Base-by-base conservation (phyloP, 257 asterid genomes). In the Verbena officinalis region DNA sequence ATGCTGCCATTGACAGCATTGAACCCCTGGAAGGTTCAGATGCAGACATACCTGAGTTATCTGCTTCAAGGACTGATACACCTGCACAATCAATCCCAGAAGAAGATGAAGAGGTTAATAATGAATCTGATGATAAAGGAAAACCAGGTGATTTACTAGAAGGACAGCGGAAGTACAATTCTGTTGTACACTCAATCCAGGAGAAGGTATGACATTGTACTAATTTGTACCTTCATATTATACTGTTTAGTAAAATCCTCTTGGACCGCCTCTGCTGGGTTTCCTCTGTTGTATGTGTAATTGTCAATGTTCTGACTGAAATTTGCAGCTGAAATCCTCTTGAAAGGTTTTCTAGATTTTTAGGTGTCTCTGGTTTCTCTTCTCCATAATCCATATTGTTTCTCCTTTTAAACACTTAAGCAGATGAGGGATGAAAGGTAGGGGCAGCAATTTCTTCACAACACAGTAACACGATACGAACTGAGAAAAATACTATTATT, bases 131-230 rank as follows among this genome's bases (percentile, higher is more conserved):
- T 65, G 81, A 52, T 52, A 80, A 80, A 68, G 83, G 31, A 44
- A 90, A 88, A 85, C 59, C 87, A 12, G 92, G 88, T 59, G 99
- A 94, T 82, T 85, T 90, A 60, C 88, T 94, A 63, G 96, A 90
- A 90, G 99, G 99, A 68, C 97, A 94, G 74, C 79, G 97, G 67
- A 91, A 88, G 79, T 94, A 90, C 78, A 86, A 94, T 68, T 90
- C 97, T 63, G 97, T 79, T 72, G 96, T 90, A 48, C 99, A 94
- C 77, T 90, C 99, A n/a, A 94, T 90, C 77, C 88, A 90, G 86
- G 99, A 94, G 82, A 90, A 90, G 99, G 99, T 90, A 82, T 67
- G 53, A 23, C 36, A 50, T 59, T 20, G 1, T 43, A 27, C 33
- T 46, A 33, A 34, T 21, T 22, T 19, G 63, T 71, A 21, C 38